Evolutionary conservation across 345 rosid species (phyloP), one percentile per base, ranked within the genome.

Genomic region (Camelina hispida): DNA sequence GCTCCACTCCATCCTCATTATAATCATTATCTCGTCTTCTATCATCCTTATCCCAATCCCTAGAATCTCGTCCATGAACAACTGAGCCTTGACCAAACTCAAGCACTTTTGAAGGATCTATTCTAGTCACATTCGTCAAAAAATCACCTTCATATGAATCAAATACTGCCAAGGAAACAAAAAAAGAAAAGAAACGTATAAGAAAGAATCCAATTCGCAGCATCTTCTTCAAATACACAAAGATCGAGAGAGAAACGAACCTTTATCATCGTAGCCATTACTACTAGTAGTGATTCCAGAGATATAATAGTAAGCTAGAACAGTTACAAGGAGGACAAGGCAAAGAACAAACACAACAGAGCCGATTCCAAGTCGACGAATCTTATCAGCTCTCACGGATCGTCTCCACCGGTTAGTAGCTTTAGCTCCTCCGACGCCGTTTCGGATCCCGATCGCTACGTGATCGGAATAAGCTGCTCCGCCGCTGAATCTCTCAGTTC

Each of bases 11-110:
- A 64, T 87, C 96, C 82, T 87, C 96, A 60, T 81, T 77, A 50
- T 92, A 95, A 75, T 95, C 99, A 67, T 69, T 84, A 81, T 94
- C 97, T 69, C 97, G 82, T 79, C 98, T 90, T 82, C 98, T 85
- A 75, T 91, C 98, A 79, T 94, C 98, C 83, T 73, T 85, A 78
- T 94, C 98, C 97, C 98, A 91, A 78, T 84, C 84, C 75, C 97
- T 85, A 3, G 98, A 94, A 82, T 94, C 98, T 20, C 93, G 80
- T 44, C 93, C 98, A 64, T 87, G 92, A 25, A 78, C 53, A 20
- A 80, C 87, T 0, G 95, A 86, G 55, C 91, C 91, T 15, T 71
- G 80, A 66, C 99, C 99, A 80, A 88, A 94, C 62, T 81, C 86
- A 56, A 93, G 85, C 63, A 85, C 87, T 72, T 81, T 90, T 35